Percentiles rank a stretch among this genome's conserved stretches.
These are phyloP conservation scores for Cadophora sp. DNA, from an alignment of 2,329 filamentous ascomycete species.

Conservation along the genomic window DNA sequence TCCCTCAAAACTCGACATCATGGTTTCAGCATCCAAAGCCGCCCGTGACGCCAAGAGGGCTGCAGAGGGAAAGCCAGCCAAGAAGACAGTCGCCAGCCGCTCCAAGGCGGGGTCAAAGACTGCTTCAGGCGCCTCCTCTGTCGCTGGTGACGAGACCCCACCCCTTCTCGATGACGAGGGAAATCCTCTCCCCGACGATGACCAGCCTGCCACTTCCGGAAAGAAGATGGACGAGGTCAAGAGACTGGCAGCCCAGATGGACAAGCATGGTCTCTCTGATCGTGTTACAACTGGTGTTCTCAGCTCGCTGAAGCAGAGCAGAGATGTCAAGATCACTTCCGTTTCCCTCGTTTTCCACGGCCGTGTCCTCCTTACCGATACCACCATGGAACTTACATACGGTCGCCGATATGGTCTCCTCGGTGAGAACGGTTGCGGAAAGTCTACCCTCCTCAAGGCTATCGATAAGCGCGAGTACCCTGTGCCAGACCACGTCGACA, in stretches of 20 bases:
- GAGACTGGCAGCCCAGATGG: conserved; percentile 90
- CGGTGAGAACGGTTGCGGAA: conserved; percentile 99
- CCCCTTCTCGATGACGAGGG: conserved; percentile 69
- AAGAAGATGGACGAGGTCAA: conserved; percentile 82
- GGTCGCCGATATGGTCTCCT: conserved; percentile 92
- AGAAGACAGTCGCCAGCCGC: conserved; percentile 75
- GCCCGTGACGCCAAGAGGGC: conserved; percentile 76
- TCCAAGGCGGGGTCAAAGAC: conserved; percentile 72
- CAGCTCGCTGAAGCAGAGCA: conserved; percentile 80
- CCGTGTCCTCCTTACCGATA: conserved; percentile 92
- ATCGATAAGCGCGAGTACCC: conserved; percentile 94
- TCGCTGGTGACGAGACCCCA: conserved; percentile 71
- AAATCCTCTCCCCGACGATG: conserved; percentile 57
- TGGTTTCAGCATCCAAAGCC: conserved; percentile 74
- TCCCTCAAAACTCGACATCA: conserved; percentile 48
- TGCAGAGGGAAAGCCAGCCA: conserved; percentile 74
- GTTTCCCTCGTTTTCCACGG: conserved; percentile 97
- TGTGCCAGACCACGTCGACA: conserved; percentile 94
- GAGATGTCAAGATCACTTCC: conserved; percentile 87
- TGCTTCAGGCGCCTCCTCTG: conserved; percentile 67
- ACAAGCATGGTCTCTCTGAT: conserved; percentile 95
- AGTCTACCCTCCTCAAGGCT: conserved; percentile 96
- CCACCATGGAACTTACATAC: conserved; percentile 81
- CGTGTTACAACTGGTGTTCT: conserved; percentile 98
- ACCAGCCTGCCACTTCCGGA: conserved; percentile 72